Evolutionary conservation across 139 green algal genomes (phyloP).

Genomic region (Eudorina sp.): DNA sequence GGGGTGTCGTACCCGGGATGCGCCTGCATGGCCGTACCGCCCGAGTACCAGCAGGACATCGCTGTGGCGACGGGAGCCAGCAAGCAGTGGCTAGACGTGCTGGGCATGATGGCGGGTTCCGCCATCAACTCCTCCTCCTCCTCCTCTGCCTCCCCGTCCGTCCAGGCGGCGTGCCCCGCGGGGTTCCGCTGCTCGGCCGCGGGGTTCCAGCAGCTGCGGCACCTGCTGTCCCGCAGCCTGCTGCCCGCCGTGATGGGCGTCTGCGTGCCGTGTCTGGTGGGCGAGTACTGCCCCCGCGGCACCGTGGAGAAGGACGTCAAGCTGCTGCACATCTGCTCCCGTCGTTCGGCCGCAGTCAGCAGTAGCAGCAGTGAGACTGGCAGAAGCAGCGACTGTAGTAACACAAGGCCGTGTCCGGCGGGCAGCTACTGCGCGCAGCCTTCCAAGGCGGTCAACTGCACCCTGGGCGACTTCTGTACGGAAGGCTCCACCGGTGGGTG

Average conservation of each 20-base stretch:
- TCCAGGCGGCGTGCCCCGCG: neutral
- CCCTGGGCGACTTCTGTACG: slow-evolving; percentile 3
- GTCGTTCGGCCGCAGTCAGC: neutral
- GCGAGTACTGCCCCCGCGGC: slow-evolving; percentile 29
- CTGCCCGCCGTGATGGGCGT: slow-evolving; percentile 6
- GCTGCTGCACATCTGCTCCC: slow-evolving; percentile 11
- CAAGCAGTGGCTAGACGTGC: slow-evolving; percentile 17
- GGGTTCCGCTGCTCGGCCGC: slow-evolving; percentile 29
- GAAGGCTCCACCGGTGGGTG: slow-evolving; percentile 11
- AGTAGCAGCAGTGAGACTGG: neutral
- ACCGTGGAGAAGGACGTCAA: slow-evolving; percentile 35
- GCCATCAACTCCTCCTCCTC: no score
- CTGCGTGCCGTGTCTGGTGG: slow-evolving; percentile 43
- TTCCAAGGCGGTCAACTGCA: neutral
- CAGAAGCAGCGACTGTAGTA: neutral
- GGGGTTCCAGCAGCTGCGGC: neutral
- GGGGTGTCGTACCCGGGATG: neutral
- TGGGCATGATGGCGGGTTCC: neutral
- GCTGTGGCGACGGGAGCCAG: neutral
- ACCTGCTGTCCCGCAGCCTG: neutral
- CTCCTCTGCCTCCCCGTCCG: no score
- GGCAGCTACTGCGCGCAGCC: slow-evolving; percentile 17
- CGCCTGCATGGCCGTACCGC: slow-evolving; percentile 27
- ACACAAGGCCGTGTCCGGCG: slow-evolving; percentile 26
- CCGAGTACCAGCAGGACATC: slow-evolving; percentile 12